phyloP scores from a whole-genome alignment of 1,284 basidiomycete species.

The Trichosporon ovoides region DNA sequence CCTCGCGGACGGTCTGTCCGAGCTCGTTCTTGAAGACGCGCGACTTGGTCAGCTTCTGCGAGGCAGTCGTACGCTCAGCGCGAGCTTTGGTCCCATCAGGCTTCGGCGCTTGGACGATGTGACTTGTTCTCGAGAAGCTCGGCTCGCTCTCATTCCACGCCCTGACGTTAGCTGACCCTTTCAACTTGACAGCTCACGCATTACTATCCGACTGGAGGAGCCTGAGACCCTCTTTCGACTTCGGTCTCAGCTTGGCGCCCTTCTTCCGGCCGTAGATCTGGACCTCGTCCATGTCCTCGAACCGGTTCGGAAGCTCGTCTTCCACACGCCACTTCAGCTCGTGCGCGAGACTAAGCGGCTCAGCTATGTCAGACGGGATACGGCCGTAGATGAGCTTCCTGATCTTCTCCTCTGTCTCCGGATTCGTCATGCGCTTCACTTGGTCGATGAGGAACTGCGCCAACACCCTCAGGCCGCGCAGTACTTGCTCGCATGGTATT shows the following conservation, averaged over 20 bases:
- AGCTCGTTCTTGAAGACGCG: conserved; percentile 1
- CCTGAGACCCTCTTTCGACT: neutral
- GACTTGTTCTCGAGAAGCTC: conserved; percentile 1
- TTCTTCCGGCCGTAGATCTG: conserved; percentile 14
- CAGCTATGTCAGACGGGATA: conserved; percentile 70
- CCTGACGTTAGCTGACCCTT: neutral
- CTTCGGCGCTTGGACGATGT: neutral
- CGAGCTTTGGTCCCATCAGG: neutral
- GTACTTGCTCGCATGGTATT: conserved; percentile 53
- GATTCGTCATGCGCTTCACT: conserved; percentile 59
- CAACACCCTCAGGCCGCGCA: conserved; percentile 65
- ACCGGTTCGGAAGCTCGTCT: conserved; percentile 59
- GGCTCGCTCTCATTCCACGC: conserved; percentile 18
- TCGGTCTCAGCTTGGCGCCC: neutral
- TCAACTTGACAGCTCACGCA: neutral
- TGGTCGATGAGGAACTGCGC: conserved; percentile 75
- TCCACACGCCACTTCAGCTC: conserved; percentile 75
- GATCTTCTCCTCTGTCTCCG: conserved; percentile 53
- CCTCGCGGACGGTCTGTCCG: conserved; percentile 13
- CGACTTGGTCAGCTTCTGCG: conserved; percentile 12
- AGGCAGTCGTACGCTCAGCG: conserved; percentile 7
- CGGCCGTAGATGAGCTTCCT: conserved; percentile 71
- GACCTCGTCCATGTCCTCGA: conserved; percentile 60
- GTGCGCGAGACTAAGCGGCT: conserved; percentile 67
- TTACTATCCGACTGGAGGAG: conserved; percentile 11